phyloP scores from a whole-genome alignment of 768 basidiomycete species.

The Russula compacta region DNA sequence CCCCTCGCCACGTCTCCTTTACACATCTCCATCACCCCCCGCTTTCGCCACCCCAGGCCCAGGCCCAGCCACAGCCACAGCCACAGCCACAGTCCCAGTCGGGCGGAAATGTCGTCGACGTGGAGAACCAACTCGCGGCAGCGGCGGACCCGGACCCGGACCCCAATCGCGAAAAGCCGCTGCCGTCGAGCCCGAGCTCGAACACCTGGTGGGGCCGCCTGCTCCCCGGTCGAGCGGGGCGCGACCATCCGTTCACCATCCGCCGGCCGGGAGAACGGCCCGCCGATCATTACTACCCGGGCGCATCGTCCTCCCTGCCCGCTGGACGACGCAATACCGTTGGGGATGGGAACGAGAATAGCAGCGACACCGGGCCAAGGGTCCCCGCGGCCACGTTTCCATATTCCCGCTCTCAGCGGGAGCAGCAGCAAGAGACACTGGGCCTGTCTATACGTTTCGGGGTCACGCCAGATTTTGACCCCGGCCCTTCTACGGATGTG shows the following conservation, averaged over 20 bases:
- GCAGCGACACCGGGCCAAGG: background rate
- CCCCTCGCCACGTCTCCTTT: constrained; percentile 14
- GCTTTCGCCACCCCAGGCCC: background rate
- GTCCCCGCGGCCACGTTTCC: background rate
- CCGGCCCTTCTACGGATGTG: constrained; percentile 22
- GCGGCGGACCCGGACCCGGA: background rate
- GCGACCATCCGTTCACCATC: constrained; percentile 7
- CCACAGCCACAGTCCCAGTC: too few relatives aligned
- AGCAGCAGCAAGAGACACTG: background rate
- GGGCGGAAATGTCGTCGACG: background rate
- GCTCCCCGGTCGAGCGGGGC: background rate
- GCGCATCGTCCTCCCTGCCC: background rate
- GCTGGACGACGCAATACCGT: too few relatives aligned
- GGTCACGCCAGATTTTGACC: background rate
- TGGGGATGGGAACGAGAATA: too few relatives aligned
- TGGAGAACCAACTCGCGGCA: background rate
- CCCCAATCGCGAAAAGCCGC: background rate
- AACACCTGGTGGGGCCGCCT: background rate
- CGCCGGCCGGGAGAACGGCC: background rate
- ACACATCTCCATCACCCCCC: background rate
- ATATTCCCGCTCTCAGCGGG: background rate
- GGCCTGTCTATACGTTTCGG: background rate
- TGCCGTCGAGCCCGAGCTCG: background rate
- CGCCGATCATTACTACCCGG: background rate
- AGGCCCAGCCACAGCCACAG: too few relatives aligned